phyloP scores from a whole-genome alignment of 225 moss, liverwort and hornwort genomes.

The Marchantia polymorpha region DNA sequence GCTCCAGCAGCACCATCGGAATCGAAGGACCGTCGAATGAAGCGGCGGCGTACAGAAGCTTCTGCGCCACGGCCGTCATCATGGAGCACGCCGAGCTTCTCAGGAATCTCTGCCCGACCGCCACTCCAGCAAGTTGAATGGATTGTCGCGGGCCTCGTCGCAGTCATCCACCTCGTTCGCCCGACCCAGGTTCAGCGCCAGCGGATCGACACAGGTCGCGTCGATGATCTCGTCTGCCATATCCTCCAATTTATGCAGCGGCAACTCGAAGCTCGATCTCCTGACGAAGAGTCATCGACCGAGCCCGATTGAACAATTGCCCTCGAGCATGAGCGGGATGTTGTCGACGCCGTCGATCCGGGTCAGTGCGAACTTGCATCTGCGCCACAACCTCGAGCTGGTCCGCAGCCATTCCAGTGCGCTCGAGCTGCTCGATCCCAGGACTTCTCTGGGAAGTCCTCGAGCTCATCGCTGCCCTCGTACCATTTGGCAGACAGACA shows the following conservation, averaged over 20 bases:
- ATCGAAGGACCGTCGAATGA: constrained; percentile 22
- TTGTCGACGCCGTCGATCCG: not conserved
- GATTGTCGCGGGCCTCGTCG: not conserved
- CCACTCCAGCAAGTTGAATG: not conserved
- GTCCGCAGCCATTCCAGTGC: not conserved
- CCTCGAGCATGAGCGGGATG: not conserved
- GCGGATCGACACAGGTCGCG: constrained; percentile 17
- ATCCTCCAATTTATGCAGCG: not conserved
- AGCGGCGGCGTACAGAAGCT: constrained; percentile 26
- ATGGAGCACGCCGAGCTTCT: constrained; percentile 20
- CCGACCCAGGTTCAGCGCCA: constrained; percentile 24
- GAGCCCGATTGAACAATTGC: not conserved
- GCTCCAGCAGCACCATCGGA: constrained; percentile 20
- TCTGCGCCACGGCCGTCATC: constrained; percentile 25
- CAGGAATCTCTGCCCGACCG: constrained; percentile 10
- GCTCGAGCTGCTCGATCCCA: not conserved
- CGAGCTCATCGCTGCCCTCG: not conserved
- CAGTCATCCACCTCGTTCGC: constrained; percentile 16
- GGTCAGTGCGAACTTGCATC: not conserved
- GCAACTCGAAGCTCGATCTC: too few species aligned
- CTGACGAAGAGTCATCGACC: too few species aligned
- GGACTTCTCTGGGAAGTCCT: not conserved
- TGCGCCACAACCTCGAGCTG: not conserved
- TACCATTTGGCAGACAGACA: not conserved
- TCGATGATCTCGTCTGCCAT: constrained; percentile 20